phyloP scores from a whole-genome alignment of 1,284 basidiomycete genomes.

The Pseudozyma hubeiensis region DNA sequence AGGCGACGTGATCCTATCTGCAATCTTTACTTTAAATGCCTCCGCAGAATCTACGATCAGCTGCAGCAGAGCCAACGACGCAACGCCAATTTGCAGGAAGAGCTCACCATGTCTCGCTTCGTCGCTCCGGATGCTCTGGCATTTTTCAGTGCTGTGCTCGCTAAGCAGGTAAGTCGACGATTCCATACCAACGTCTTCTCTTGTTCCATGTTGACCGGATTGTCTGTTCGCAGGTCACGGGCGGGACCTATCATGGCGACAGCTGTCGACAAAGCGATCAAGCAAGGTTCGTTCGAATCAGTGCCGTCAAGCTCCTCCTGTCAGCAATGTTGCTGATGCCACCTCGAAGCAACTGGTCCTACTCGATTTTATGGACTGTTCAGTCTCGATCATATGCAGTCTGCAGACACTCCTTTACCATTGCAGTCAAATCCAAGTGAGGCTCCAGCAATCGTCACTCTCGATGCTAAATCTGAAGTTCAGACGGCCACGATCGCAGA shows the following conservation, averaged over 20 bases:
- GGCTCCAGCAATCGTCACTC: not conserved
- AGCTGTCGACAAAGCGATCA: not conserved
- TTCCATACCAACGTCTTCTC: not conserved
- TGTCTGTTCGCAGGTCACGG: not conserved
- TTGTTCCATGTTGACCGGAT: not conserved
- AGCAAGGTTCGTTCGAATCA: slow-evolving; percentile 7
- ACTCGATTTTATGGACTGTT: too few relatives aligned
- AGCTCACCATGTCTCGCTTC: slow-evolving; percentile 22
- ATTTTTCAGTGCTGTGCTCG: slow-evolving; percentile 19
- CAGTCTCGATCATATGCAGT: too few relatives aligned
- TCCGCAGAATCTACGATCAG: slow-evolving; percentile 18
- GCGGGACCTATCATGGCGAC: not conserved
- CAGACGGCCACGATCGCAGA: not conserved
- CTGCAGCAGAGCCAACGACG: slow-evolving; percentile 27
- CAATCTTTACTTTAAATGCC: not conserved
- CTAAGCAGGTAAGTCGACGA: slow-evolving; percentile 17
- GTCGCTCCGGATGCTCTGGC: slow-evolving; percentile 17
- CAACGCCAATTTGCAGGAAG: slow-evolving; percentile 22
- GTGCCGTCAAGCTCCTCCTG: not conserved
- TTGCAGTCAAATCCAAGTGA: not conserved
- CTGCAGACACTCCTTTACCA: not conserved
- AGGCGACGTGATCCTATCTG: not conserved
- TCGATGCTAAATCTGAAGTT: not conserved
- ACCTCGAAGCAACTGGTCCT: too few relatives aligned
- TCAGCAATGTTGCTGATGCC: not conserved